Percentiles rank a stretch among this genome's conserved stretches.
phyloP scores from a whole-genome alignment of 164 flowering plant species.

The Vitis riparia region DNA sequence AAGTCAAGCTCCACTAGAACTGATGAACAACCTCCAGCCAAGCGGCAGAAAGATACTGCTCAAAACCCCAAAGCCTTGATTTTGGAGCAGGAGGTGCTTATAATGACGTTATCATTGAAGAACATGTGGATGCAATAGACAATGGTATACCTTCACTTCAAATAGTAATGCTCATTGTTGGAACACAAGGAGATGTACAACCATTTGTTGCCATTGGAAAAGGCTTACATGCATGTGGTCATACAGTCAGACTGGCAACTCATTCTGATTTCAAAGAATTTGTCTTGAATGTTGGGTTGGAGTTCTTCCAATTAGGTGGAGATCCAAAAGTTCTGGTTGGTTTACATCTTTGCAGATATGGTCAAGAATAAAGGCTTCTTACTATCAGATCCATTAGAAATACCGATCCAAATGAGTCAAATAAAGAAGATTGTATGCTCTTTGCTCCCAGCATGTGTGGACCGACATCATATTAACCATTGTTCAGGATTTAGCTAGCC shows the following conservation, averaged over 20 bases:
- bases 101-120: constrained; percentile 20
- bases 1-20: constrained; percentile 38
- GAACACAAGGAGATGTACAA: constrained; percentile 65
- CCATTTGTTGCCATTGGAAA: constrained; percentile 69
- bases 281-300: constrained; percentile 93
- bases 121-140: constrained; percentile 11
- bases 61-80: constrained; percentile 28
- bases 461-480: constrained; percentile 32
- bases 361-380: constrained; percentile 69
- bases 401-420: constrained; percentile 48
- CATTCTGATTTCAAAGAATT: constrained; percentile 97
- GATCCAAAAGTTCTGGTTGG: constrained; percentile 98
- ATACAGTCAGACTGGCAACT: constrained; percentile 95
- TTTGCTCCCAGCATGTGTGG: constrained; percentile 51
- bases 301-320: constrained; percentile 95
- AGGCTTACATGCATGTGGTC: constrained; percentile 59
- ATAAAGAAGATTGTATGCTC: constrained; percentile 50
- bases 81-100: constrained; percentile 31
- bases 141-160: constrained; percentile 42
- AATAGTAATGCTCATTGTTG: constrained; percentile 66
- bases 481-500: no score
- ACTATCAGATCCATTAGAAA: constrained; percentile 62
- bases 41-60: constrained; percentile 51
- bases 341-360: constrained; percentile 48
- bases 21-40: constrained; percentile 54